Conservation (phyloP, 1,139 yeast species). For the Neolecta irregularis region DNA sequence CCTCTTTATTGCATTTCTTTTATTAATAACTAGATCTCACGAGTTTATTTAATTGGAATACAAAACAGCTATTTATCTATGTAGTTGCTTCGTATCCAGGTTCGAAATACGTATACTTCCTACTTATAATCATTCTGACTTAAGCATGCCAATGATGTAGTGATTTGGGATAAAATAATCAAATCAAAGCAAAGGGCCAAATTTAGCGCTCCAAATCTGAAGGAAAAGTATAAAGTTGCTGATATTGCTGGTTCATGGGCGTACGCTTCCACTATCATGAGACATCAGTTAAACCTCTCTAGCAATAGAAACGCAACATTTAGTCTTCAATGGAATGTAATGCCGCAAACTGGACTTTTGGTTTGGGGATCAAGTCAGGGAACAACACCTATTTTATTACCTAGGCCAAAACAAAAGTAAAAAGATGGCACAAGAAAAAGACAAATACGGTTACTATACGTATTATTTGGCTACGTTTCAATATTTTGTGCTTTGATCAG, state of each 20-base stretch:
- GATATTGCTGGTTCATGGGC: constrained; percentile 58
- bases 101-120: not conserved
- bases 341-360: constrained; percentile 34
- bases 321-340: constrained; percentile 77
- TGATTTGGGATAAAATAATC: constrained; percentile 84
- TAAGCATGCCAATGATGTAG: constrained; percentile 41
- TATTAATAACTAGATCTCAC: constrained; percentile 34
- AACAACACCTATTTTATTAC: not conserved
- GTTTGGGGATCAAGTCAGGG: constrained; percentile 1
- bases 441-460: not conserved
- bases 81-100: constrained; percentile 75
- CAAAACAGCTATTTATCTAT: constrained; percentile 83
- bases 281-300: not conserved
- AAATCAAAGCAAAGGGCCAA: constrained; percentile 42
- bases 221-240: constrained; percentile 76
- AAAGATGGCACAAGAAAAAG: not conserved
- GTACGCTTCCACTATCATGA: constrained; percentile 8
- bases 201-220: constrained; percentile 27
- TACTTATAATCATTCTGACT: not conserved
- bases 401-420: not conserved
- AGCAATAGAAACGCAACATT: constrained; percentile 49
- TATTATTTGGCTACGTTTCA: no score
- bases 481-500: not conserved
- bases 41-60: constrained; percentile 86
- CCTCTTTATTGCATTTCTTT: not conserved